Conservation (phyloP, 1,139 yeast genomes). For the Pichia cactophila region DNA sequence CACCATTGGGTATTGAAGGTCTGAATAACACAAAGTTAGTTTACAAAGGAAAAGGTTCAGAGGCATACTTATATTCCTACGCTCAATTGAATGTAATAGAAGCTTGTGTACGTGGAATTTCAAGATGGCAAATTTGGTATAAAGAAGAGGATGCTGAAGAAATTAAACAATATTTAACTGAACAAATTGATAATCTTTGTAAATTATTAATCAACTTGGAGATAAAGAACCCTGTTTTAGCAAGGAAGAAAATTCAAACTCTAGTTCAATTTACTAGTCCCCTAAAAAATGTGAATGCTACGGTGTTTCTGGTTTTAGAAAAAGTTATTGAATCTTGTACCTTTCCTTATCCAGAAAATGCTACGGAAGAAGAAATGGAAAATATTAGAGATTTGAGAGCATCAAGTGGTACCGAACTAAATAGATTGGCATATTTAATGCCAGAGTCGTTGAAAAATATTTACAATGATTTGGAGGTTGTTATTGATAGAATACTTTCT, state of each 20-base stretch:
- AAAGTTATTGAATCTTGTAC: conserved; percentile 85
- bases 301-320: conserved; percentile 76
- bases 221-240: conserved; percentile 69
- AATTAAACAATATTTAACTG: conserved; percentile 48
- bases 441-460: conserved; percentile 83
- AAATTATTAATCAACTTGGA: conserved; percentile 69
- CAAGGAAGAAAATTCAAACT: conserved; percentile 84
- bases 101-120: conserved; percentile 83
- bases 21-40: conserved; percentile 49
- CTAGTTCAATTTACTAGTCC: conserved; percentile 96
- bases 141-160: conserved; percentile 52
- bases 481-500: conserved; percentile 62
- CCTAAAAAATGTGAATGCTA: conserved; percentile 60
- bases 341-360: conserved; percentile 62
- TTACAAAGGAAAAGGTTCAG: conserved; percentile 49
- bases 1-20: conserved; percentile 64
- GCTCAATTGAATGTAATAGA: conserved; percentile 85
- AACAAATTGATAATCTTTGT: conserved; percentile 68
- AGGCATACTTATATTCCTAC: conserved; percentile 67
- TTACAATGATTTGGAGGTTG: conserved; percentile 73
- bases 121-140: conserved; percentile 97
- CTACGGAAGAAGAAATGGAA: conserved; percentile 68
- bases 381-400: conserved; percentile 81
- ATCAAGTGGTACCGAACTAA: conserved; percentile 90
- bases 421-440: conserved; percentile 87